Percentiles rank a stretch among this genome's conserved stretches.
phyloP scores from a whole-genome alignment of 306 rosid genomes.

The Urtica urens region DNA sequence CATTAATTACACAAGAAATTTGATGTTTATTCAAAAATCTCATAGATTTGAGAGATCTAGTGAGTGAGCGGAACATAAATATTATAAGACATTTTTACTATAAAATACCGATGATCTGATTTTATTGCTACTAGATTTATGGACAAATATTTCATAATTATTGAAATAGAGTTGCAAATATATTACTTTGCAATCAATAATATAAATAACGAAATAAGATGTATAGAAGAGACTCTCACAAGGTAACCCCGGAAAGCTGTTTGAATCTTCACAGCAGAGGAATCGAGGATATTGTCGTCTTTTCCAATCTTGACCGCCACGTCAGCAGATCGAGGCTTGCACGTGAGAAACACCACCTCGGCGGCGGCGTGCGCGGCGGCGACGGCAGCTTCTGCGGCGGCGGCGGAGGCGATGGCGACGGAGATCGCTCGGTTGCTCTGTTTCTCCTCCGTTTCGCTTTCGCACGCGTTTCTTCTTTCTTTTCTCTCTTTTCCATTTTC shows the following conservation, averaged over 20 bases:
- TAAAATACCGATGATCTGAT: no score
- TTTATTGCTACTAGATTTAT: no score
- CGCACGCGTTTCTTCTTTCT: conserved; percentile 14
- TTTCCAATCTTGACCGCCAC: conserved; percentile 14
- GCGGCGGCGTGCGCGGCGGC: conserved; percentile 42
- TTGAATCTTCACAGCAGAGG: conserved; percentile 65
- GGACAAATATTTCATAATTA: no score
- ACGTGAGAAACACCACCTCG: conserved; percentile 39
- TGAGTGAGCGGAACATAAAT: no score
- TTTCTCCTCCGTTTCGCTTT: conserved; percentile 40
- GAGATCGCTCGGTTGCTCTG: conserved; percentile 46
- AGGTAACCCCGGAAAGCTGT: conserved; percentile 74
- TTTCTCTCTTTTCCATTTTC: conserved; percentile 13
- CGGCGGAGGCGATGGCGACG: conserved; percentile 49
- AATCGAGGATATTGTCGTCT: conserved; percentile 26
- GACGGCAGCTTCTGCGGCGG: conserved; percentile 49
- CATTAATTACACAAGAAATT: no score
- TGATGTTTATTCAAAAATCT: no score
- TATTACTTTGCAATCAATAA: no score
- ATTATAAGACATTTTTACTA: no score
- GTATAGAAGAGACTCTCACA: conserved; percentile 43
- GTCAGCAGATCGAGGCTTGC: conserved; percentile 22
- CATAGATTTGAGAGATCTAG: no score
- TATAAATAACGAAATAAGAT: no score
- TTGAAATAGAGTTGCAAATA: no score